Evolutionary conservation across 352 stramenopile genomes (phyloP).

Genomic region (Pythium guiyangense): DNA sequence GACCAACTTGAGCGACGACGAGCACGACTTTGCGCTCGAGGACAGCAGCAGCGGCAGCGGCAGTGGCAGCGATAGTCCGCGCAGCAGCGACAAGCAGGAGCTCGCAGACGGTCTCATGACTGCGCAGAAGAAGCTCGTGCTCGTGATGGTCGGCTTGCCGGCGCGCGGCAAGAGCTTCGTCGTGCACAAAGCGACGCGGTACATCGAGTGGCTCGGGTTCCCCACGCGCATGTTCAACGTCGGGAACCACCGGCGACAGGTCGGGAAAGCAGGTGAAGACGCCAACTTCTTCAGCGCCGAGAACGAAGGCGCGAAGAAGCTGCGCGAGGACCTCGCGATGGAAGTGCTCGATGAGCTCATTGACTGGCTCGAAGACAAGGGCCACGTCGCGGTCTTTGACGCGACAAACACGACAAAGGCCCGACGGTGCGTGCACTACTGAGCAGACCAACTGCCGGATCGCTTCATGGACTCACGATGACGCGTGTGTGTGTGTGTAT

Average conservation of each 20-base stretch:
- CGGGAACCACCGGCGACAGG: constrained; percentile 87
- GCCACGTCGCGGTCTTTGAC: constrained; percentile 93
- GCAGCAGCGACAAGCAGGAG: constrained; percentile 11
- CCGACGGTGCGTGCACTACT: constrained; percentile 36
- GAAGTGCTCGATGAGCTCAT: constrained; percentile 86
- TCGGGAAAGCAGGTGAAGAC: constrained; percentile 63
- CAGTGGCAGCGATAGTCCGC: constrained; percentile 5
- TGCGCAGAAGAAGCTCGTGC: constrained; percentile 86
- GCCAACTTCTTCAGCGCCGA: constrained; percentile 90
- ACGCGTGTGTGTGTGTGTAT: constrained; percentile 7
- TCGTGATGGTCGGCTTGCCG: constrained; percentile 93
- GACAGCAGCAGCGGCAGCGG: constrained; percentile 26
- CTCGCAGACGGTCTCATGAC: constrained; percentile 55
- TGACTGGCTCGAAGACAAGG: constrained; percentile 86
- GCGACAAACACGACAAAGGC: constrained; percentile 93
- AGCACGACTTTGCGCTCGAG: constrained; percentile 23
- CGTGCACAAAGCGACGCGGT: constrained; percentile 90
- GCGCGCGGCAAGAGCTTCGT: constrained; percentile 96
- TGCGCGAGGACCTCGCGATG: constrained; percentile 90
- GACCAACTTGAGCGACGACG: constrained; percentile 16
- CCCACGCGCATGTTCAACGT: constrained; percentile 95
- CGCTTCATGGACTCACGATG: no score
- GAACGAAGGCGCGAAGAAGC: constrained; percentile 74
- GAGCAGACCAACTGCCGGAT: no score
- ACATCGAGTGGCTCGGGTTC: constrained; percentile 91